Percentiles rank a stretch among this genome's conserved stretches.
phyloP scores from a whole-genome alignment of 192 early-diverging fungal species.

The Kickxella alabastrina region DNA sequence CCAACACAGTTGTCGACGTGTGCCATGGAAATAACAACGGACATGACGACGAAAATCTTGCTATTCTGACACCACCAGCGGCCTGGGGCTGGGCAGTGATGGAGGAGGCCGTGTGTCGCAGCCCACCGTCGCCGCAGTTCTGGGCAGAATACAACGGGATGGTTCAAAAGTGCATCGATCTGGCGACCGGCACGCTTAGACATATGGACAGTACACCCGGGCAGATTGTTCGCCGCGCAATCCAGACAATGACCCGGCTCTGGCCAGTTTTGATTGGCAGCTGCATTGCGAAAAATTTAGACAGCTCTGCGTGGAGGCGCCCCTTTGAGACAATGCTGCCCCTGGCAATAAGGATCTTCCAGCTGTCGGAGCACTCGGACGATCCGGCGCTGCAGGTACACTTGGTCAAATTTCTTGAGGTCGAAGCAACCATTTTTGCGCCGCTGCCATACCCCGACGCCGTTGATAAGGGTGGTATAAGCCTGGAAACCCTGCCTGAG shows the following conservation, averaged over 20 bases:
- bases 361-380: constrained; percentile 21
- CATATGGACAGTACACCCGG: constrained; percentile 28
- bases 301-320: constrained; percentile 11
- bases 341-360: constrained; percentile 10
- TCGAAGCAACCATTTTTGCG: constrained; percentile 34
- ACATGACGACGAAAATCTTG: constrained; percentile 26
- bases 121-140: constrained; percentile 15
- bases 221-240: constrained; percentile 30
- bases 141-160: constrained; percentile 26
- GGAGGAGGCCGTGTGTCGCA: constrained; percentile 35
- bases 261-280: constrained; percentile 26
- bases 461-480: not conserved
- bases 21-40: constrained; percentile 7
- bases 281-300: constrained; percentile 6
- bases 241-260: constrained; percentile 44
- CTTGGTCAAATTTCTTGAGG: constrained; percentile 45
- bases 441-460: not conserved
- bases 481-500: constrained; percentile 15
- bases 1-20: constrained; percentile 18
- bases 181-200: constrained; percentile 23
- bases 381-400: constrained; percentile 42
- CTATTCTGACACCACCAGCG: constrained; percentile 40
- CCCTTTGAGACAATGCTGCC: constrained; percentile 19
- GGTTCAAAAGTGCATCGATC: constrained; percentile 19
- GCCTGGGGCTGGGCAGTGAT: constrained; percentile 50